Conservation (phyloP, 345 rosid genomes). For the Salix exigua region DNA sequence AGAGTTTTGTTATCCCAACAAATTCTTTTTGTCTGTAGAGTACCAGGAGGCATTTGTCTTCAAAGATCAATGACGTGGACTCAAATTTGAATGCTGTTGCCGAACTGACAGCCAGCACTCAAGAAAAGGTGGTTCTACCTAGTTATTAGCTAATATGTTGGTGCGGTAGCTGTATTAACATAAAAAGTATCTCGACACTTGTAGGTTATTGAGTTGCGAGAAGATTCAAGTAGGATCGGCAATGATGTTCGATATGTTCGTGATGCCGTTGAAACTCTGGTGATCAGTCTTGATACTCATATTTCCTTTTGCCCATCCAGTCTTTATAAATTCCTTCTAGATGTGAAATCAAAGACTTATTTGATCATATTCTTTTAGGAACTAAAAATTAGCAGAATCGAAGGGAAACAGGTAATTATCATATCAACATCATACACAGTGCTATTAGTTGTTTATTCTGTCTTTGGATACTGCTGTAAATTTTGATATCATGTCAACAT, state of each 20-base stretch:
- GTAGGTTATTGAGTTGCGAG: constrained; percentile 57
- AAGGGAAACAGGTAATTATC: constrained; percentile 62
- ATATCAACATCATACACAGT: not conserved
- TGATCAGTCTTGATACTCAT: constrained; percentile 24
- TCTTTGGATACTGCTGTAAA: constrained; percentile 8
- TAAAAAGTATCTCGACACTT: not conserved
- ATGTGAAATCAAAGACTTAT: not conserved
- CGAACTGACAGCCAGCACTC: constrained; percentile 52
- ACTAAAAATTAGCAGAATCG: constrained; percentile 51
- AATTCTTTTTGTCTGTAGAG: constrained; percentile 37
- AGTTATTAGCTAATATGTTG: constrained; percentile 6
- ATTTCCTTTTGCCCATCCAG: not conserved
- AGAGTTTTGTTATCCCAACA: not conserved
- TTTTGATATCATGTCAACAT: not conserved
- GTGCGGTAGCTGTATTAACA: constrained; percentile 15
- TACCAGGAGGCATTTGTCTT: constrained; percentile 57
- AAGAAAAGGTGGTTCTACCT: constrained; percentile 49
- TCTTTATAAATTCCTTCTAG: not conserved
- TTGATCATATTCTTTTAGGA: constrained; percentile 32
- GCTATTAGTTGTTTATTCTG: constrained; percentile 1
- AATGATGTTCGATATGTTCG: constrained; percentile 52
- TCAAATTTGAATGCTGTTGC: constrained; percentile 48
- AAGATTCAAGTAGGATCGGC: constrained; percentile 40
- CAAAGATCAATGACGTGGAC: constrained; percentile 53
- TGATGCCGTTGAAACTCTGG: constrained; percentile 71